Conservation (phyloP, 192 early-diverging fungal genomes). For the Coemansia sp. region DNA sequence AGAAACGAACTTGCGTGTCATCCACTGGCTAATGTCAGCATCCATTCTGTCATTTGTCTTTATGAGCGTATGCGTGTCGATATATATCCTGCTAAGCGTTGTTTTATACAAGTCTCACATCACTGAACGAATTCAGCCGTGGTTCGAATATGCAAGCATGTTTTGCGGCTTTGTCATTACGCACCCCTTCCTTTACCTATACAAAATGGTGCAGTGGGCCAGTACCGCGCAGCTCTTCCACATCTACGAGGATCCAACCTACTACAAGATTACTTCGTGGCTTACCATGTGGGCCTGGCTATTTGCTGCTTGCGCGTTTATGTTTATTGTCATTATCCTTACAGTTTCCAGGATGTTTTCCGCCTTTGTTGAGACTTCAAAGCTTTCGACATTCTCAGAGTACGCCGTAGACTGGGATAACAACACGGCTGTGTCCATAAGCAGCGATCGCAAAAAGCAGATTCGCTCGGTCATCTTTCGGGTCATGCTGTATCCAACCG, state of each 20-base stretch:
- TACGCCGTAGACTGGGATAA: neutral
- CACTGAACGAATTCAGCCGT: constrained; percentile 16
- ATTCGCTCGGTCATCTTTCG: constrained; percentile 14
- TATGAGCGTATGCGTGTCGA: constrained; percentile 24
- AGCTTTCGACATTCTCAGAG: neutral
- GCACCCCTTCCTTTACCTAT: constrained; percentile 39
- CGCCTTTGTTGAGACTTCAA: neutral
- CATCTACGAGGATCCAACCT: constrained; percentile 9
- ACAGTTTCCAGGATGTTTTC: neutral
- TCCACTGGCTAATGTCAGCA: constrained; percentile 44
- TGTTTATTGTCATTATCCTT: constrained; percentile 1
- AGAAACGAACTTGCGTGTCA: constrained; percentile 26
- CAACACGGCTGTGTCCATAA: neutral
- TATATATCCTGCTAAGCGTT: constrained; percentile 13
- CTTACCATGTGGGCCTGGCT: constrained; percentile 45
- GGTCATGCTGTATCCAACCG: constrained; percentile 14
- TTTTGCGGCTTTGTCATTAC: constrained; percentile 33
- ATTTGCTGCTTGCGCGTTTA: constrained; percentile 9
- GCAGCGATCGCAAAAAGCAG: neutral
- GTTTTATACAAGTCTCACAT: neutral
- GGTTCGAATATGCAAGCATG: constrained; percentile 25
- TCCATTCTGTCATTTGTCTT: constrained; percentile 26
- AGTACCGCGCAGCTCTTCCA: constrained; percentile 25
- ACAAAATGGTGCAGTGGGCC: constrained; percentile 32
- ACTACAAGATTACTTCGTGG: constrained; percentile 32